These are phyloP conservation scores for Trypanosoma caninum DNA, from an alignment of 208 protist species.

Conservation along the genomic window DNA sequence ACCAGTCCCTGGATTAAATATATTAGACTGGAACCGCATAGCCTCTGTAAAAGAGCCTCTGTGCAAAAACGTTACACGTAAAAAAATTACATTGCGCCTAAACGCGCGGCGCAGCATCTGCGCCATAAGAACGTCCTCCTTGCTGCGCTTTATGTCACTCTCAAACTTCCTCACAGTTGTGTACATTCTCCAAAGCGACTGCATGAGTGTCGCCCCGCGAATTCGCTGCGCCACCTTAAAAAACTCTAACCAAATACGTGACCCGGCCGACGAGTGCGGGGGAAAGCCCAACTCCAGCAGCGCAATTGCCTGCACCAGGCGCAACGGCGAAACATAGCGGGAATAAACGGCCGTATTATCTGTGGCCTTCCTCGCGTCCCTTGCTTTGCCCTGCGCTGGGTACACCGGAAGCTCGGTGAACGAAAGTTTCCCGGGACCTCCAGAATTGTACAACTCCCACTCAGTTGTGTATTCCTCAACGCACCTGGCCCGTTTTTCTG, in stretches of 20 bases:
- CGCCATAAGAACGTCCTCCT: constrained; percentile 22
- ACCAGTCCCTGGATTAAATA: constrained; percentile 59
- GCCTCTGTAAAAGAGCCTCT: constrained; percentile 45
- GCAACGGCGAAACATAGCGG: constrained; percentile 50
- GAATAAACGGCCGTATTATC: neutral
- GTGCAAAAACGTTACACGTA: constrained; percentile 39
- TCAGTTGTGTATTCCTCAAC: constrained; percentile 62
- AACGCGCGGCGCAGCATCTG: constrained; percentile 48
- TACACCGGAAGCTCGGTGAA: constrained; percentile 58
- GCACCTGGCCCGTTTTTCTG: constrained; percentile 38
- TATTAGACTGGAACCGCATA: constrained; percentile 39
- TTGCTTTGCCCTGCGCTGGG: constrained; percentile 19
- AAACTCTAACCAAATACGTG: constrained; percentile 76
- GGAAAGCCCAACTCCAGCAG: constrained; percentile 72
- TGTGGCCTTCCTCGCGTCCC: neutral
- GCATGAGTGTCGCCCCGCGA: constrained; percentile 66
- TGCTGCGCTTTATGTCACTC: constrained; percentile 34
- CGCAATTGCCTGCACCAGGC: constrained; percentile 66
- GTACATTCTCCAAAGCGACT: constrained; percentile 86
- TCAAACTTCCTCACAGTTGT: constrained; percentile 51
- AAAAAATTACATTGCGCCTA: constrained; percentile 37
- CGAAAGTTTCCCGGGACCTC: constrained; percentile 42
- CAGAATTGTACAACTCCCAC: constrained; percentile 57
- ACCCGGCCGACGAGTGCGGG: constrained; percentile 65
- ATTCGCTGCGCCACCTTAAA: constrained; percentile 68